Evolutionary conservation across 2,329 filamentous ascomycete species (phyloP).

Genomic region (Stagonosporopsis chrysanthemi): DNA sequence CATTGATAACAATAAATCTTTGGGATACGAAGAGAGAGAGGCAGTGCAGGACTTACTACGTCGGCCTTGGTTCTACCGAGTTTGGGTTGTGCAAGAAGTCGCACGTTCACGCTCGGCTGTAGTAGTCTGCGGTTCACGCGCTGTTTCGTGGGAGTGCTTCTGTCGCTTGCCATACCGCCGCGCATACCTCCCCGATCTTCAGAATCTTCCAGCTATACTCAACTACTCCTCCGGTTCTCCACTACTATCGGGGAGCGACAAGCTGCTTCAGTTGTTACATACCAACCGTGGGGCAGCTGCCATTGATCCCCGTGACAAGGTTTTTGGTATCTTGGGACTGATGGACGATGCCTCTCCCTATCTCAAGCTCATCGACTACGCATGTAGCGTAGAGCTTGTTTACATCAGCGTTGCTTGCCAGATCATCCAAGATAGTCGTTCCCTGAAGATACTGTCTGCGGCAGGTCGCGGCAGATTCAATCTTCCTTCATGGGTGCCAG

Average conservation of each 20-base stretch:
- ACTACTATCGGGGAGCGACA: background rate
- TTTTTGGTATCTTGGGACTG: background rate
- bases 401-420: background rate
- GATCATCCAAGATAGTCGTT: background rate
- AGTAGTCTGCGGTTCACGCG: no score
- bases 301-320: background rate
- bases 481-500: no score
- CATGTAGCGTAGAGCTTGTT: background rate
- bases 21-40: no score
- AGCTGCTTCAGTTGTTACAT: background rate
- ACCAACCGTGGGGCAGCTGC: background rate
- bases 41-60: no score
- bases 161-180: no score
- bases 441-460: background rate
- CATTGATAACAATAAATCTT: no score
- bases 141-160: no score
- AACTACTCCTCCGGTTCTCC: background rate
- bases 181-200: no score
- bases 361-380: background rate
- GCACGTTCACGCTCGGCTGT: no score
- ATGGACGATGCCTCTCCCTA: background rate
- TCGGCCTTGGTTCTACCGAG: no score
- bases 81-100: no score
- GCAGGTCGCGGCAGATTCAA: background rate
- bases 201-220: background rate